Evolutionary conservation across 768 basidiomycete species (phyloP), one percentile per base, ranked within the genome.

Genomic region (Tremella mesenterica): DNA sequence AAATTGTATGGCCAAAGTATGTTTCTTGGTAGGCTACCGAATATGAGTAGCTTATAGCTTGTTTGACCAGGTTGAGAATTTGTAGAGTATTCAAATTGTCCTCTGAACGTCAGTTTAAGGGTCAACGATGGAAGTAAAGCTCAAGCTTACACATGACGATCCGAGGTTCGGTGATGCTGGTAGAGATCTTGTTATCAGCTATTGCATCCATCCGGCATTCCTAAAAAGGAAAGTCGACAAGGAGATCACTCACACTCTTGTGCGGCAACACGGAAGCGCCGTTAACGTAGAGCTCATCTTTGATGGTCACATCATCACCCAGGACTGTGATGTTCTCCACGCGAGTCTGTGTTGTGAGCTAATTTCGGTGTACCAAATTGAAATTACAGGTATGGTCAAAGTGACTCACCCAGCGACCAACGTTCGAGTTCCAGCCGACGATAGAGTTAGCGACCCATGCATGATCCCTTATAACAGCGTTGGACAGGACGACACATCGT

Each of bases 281-380:
- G 58, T 75, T 75, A 58, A 77, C 67, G 61, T 70, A 74, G 14
- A 77, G 60, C 61, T 77, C 77, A 56, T 77, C 77, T 72, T 77
- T 77, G 72, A 77, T 74, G 29, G 73, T 70, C 21, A 77, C 76
- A 48, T 77, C 77, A 61, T 77, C 77, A 29, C 77, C 77, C 26
- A 77, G 65, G 13, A 77, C 77, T 38, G 74, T 75, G 58, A 73
- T 73, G 57, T 75, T 75, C 54, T 75, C 74, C 41, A 75, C 70
- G 10, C 74, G 68, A 25, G 69, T 67, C 63, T 64, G 44, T 26
- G n/a, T n/a, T n/a, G n/a, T n/a, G n/a, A n/a, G n/a, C n/a, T n/a
- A n/a, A n/a, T n/a, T n/a, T n/a, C n/a, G n/a, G n/a, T 21, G 5
- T 18, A 44, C 9, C 47, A 48, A 18, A 18, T n/a, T 30, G n/a